Percentiles rank a stretch among this genome's conserved stretches.
Conservation (phyloP, 805 yeast genomes). For the Wickerhamiella dianesei region DNA sequence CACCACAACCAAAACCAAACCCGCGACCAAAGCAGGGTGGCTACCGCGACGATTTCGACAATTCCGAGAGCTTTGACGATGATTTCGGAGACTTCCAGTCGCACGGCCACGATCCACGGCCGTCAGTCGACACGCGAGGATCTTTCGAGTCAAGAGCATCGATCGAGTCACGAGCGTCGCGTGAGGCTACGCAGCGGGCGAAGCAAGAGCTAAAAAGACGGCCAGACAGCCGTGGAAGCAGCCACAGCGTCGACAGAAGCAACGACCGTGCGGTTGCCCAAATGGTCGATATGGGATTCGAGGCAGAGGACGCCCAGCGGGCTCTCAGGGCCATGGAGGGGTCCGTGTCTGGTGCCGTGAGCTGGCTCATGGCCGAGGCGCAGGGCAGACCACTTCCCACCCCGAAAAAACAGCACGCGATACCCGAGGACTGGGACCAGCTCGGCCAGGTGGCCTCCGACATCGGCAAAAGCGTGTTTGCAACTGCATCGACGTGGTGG, state of each 20-base stretch:
- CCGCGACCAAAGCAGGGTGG: too few relatives aligned
- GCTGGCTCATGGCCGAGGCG: constrained; percentile 48
- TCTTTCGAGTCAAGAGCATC: neutral
- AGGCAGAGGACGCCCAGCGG: constrained; percentile 41
- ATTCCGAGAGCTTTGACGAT: neutral
- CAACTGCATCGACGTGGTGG: constrained; percentile 46
- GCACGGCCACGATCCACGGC: neutral
- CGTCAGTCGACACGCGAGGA: neutral
- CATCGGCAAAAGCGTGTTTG: constrained; percentile 41
- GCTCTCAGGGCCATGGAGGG: constrained; percentile 46
- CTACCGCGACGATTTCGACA: neutral
- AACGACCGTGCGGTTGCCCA: constrained; percentile 39
- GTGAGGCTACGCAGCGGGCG: neutral
- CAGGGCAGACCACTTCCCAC: constrained; percentile 29
- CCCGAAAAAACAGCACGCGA: constrained; percentile 13
- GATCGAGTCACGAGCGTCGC: neutral
- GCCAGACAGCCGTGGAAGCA: constrained; percentile 1
- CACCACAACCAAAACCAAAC: too few relatives aligned
- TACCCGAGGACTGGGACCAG: neutral
- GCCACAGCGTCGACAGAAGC: neutral
- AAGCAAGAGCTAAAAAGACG: neutral
- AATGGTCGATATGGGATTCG: constrained; percentile 68
- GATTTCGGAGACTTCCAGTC: neutral
- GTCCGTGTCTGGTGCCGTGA: constrained; percentile 53
- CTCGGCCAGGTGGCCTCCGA: constrained; percentile 31